Conservation (phyloP, 805 yeast species). For the Scheffersomyces ergatensis region DNA sequence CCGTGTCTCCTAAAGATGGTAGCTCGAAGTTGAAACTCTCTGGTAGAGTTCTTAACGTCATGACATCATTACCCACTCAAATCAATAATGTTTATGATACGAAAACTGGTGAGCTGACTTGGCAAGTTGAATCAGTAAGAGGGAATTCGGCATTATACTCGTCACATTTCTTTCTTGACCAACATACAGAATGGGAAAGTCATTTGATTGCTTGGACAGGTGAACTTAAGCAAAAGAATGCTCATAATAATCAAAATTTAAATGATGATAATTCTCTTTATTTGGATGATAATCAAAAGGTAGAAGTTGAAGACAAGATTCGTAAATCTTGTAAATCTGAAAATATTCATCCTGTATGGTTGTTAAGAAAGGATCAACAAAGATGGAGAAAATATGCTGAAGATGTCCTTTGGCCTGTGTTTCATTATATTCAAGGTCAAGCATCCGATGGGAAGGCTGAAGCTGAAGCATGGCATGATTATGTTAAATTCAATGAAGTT, state of each 20-base stretch:
- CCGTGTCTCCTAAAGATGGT: constrained; percentile 28
- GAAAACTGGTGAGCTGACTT: constrained; percentile 31
- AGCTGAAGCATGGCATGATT: constrained; percentile 77
- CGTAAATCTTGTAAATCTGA: constrained; percentile 44
- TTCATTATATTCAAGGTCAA: constrained; percentile 86
- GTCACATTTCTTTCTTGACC: constrained; percentile 61
- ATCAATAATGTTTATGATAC: constrained; percentile 41
- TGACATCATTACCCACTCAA: constrained; percentile 67
- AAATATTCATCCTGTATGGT: constrained; percentile 83
- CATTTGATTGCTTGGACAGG: constrained; percentile 96
- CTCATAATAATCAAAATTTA: constrained; percentile 18
- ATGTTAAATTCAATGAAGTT: constrained; percentile 86
- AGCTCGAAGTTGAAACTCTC: constrained; percentile 37
- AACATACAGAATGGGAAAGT: constrained; percentile 79
- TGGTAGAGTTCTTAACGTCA: constrained; percentile 67
- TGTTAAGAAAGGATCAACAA: constrained; percentile 70
- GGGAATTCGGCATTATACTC: constrained; percentile 87
- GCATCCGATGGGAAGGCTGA: constrained; percentile 69
- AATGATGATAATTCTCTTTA: constrained; percentile 61
- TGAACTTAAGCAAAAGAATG: constrained; percentile 51
- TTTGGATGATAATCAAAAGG: constrained; percentile 54
- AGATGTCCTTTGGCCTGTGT: constrained; percentile 87
- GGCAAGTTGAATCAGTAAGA: constrained; percentile 63
- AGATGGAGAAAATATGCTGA: constrained; percentile 92
- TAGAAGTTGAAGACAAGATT: constrained; percentile 46